Percentiles rank a stretch among this genome's conserved stretches.
phyloP scores from a whole-genome alignment of 768 basidiomycete species.

The Cystofilobasidium ferigula region DNA sequence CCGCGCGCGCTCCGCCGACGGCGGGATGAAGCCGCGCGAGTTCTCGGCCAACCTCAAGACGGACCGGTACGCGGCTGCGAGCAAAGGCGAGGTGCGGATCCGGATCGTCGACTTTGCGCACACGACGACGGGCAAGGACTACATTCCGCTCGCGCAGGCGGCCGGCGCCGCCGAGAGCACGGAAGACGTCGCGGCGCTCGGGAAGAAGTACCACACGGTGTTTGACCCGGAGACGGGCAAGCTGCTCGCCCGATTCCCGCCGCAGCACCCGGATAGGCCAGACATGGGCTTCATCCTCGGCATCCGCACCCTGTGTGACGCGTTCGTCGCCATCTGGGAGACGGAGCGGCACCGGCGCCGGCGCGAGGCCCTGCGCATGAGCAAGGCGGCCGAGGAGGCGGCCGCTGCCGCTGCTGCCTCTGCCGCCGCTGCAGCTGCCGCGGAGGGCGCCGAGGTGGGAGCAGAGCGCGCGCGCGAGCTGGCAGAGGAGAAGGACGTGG shows the following conservation, averaged over 20 bases:
- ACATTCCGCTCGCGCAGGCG: constrained; percentile 50
- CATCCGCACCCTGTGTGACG: constrained; percentile 62
- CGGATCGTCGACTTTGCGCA: constrained; percentile 98
- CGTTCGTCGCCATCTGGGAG: constrained; percentile 77
- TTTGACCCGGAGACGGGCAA: constrained; percentile 72
- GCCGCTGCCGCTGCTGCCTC: neutral
- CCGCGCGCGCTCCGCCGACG: constrained; percentile 23
- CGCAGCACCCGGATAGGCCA: constrained; percentile 74
- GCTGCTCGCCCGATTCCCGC: constrained; percentile 85
- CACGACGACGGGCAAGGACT: constrained; percentile 90
- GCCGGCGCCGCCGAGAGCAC: no score
- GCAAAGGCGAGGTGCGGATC: constrained; percentile 73
- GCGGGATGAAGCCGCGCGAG: constrained; percentile 10
- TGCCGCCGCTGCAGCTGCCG: neutral
- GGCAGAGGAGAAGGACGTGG: neutral
- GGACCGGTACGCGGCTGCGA: neutral
- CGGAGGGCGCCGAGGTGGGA: constrained; percentile 42
- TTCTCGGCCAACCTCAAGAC: constrained; percentile 6
- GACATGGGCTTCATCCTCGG: constrained; percentile 93
- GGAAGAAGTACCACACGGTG: constrained; percentile 69
- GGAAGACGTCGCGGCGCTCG: constrained; percentile 41
- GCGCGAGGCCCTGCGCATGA: neutral
- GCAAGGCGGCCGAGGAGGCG: neutral
- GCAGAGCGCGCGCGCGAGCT: constrained; percentile 41
- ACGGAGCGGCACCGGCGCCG: constrained; percentile 53